These are phyloP conservation scores for Chaetomium fimeti DNA, from an alignment of 495 filamentous ascomycete species.

Conservation along the genomic window DNA sequence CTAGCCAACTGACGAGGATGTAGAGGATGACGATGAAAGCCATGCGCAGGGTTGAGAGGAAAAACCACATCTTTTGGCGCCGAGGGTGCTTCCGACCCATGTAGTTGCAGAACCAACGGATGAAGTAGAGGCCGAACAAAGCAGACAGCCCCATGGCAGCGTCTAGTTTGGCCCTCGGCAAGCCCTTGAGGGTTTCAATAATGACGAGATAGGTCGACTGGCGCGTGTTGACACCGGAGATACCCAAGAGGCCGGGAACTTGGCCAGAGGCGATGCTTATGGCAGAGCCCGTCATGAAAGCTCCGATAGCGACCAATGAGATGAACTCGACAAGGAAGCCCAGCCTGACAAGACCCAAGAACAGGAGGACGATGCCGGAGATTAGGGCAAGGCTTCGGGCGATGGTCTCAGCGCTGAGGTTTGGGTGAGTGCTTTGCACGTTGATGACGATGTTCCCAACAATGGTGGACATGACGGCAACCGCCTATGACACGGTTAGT, in stretches of 20 bases:
- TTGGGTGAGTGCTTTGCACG: constrained; percentile 55
- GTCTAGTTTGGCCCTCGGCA: constrained; percentile 68
- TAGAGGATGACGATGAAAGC: constrained; percentile 95
- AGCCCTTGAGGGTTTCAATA: constrained; percentile 80
- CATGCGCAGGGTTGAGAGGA: constrained; percentile 83
- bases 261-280: constrained; percentile 88
- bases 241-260: constrained; percentile 79
- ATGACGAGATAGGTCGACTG: constrained; percentile 79
- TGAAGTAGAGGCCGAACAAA: constrained; percentile 75
- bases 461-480: constrained; percentile 91
- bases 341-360: constrained; percentile 73
- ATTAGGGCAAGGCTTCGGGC: constrained; percentile 80
- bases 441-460: constrained; percentile 74
- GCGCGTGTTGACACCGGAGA: constrained; percentile 72
- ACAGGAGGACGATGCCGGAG: constrained; percentile 74
- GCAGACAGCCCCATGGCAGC: constrained; percentile 90
- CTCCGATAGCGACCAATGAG: constrained; percentile 82
- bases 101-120: constrained; percentile 55
- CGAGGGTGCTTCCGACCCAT: constrained; percentile 57
- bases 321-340: constrained; percentile 99
- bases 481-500: constrained; percentile 58
- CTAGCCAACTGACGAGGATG: constrained; percentile 84
- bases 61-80: constrained; percentile 78
- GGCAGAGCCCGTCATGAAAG: constrained; percentile 98
- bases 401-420: constrained; percentile 60